Base-by-base conservation (phyloP, 2,329 filamentous ascomycete genomes). In the Blastomyces parvus region DNA sequence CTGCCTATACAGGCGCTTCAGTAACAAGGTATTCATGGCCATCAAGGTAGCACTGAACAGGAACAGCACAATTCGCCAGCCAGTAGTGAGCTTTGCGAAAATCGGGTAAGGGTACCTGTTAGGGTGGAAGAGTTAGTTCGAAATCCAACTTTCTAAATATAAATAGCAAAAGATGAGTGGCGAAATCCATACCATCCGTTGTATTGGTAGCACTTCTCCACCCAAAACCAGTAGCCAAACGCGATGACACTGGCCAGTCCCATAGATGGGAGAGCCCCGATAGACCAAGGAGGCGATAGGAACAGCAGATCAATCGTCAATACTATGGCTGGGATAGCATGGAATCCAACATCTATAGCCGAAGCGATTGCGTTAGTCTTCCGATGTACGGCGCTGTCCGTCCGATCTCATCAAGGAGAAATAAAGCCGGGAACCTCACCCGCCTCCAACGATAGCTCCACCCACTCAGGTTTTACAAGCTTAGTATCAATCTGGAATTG, bases 1-100 rank as follows among this genome's bases (percentile, higher is more conserved):
- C 61, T 79, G 79, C 1, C 82, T 83, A 75, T 95, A 90, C 0
- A 89, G 66, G 81, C 83, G 87, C 72, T 91, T 88, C 66, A 96
- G 77, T 11, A 81, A 76, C 27, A 84, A 77, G 0, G 89, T 92
- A 67, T 86, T 90, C 2, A 80, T 73, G 1, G 88, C 87, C 85
- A 95, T 92, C 19, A 89, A 75, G 0, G 82, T 70, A 0, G 89
- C 91, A 52, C 89, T 88, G 22, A 84, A 77, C 0, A 80, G 81
- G 68, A 95, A 96, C 11, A 96, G 78, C 0, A 83, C 76, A 9
- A 86, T 78, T 25, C 92, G 83, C 70, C 91, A 86, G 59, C 78
- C 72, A 0, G 85, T 88, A 59, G 80, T 82, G 52, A 95, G 77
- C 55, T 89, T 73, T 9, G 81, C 86, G 67, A 97, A 93, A 33